Percentiles rank a stretch among this genome's conserved stretches.
Conservation (phyloP, 2,329 filamentous ascomycete genomes). For the Periconia macrospinosa region DNA sequence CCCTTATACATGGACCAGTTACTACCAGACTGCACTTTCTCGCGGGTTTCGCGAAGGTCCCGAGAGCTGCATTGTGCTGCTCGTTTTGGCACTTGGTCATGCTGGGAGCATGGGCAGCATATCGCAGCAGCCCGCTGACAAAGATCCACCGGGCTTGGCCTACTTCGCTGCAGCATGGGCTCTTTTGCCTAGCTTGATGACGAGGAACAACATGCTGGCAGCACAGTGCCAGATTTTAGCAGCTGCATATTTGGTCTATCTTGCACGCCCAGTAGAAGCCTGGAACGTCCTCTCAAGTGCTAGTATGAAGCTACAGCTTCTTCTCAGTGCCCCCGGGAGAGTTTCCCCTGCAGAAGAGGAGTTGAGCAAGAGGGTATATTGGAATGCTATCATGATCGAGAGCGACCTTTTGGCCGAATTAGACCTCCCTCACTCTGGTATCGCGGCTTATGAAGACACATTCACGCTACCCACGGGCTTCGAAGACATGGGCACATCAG, state of each 20-base stretch:
- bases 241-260: constrained; percentile 79
- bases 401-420: constrained; percentile 74
- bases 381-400: constrained; percentile 81
- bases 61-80: constrained; percentile 78
- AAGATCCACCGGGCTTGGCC: constrained; percentile 73
- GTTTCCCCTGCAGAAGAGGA: constrained; percentile 72
- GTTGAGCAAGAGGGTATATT: constrained; percentile 76
- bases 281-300: constrained; percentile 80
- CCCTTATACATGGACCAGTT: constrained; percentile 75
- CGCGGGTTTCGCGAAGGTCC: constrained; percentile 77
- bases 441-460: constrained; percentile 79
- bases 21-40: constrained; percentile 74
- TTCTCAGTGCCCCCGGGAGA: constrained; percentile 72
- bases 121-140: constrained; percentile 67
- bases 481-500: constrained; percentile 63
- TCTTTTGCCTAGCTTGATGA: constrained; percentile 76
- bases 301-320: constrained; percentile 77
- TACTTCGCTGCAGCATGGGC: constrained; percentile 83
- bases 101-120: constrained; percentile 77
- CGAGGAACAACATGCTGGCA: constrained; percentile 74
- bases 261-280: constrained; percentile 79
- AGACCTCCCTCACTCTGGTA: constrained; percentile 79
- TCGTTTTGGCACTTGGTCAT: constrained; percentile 76
- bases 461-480: constrained; percentile 79
- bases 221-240: constrained; percentile 81